These are phyloP conservation scores for Caloboletus firmus DNA, from an alignment of 1,284 basidiomycete genomes.

Conservation along the genomic window DNA sequence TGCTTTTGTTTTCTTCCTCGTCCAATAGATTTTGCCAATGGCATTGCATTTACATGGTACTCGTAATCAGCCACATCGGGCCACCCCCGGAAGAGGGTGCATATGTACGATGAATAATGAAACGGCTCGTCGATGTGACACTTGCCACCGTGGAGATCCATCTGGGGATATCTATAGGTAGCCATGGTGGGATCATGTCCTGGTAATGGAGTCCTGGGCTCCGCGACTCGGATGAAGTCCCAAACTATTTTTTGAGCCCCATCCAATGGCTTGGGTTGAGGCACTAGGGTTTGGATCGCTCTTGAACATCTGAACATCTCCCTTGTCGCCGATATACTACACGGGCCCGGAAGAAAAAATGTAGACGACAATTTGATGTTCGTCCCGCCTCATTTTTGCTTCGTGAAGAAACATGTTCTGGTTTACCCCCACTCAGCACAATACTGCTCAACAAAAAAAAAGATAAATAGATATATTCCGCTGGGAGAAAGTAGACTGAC, in stretches of 20 bases:
- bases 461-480: constrained; percentile 14
- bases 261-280: background rate
- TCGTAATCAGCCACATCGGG: constrained; percentile 5
- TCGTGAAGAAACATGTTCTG: background rate
- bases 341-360: background rate
- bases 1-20: background rate
- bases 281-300: too few relatives aligned
- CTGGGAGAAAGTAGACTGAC: background rate
- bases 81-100: background rate
- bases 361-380: background rate
- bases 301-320: too few relatives aligned
- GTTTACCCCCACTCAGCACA: background rate
- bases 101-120: constrained; percentile 9
- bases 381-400: background rate
- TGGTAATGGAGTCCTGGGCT: background rate
- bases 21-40: constrained; percentile 9
- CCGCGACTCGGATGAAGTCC: too few relatives aligned
- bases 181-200: background rate
- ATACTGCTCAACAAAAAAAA: background rate
- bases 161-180: too few relatives aligned
- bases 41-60: constrained; percentile 8
- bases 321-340: too few relatives aligned
- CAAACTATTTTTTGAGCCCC: background rate
- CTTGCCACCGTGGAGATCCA: background rate
- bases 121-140: background rate